These are phyloP conservation scores for Globisporangium parvum DNA, from an alignment of 352 stramenopile genomes.

Conservation along the genomic window DNA sequence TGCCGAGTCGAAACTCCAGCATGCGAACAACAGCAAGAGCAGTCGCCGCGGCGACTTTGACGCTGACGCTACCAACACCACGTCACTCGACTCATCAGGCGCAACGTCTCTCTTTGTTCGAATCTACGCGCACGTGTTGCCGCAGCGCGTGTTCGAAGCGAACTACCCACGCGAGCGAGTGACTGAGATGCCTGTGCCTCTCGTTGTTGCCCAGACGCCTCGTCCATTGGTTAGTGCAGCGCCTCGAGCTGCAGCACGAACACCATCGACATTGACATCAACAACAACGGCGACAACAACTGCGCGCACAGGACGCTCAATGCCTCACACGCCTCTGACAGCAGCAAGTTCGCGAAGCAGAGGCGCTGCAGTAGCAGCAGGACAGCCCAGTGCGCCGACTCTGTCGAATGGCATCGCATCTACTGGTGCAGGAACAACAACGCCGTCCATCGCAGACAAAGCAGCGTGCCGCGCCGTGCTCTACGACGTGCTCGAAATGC, in stretches of 20 bases:
- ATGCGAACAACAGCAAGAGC: constrained; percentile 12
- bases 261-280: neutral
- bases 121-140: constrained; percentile 56
- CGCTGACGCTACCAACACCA: neutral
- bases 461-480: constrained; percentile 36
- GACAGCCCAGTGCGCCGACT: neutral
- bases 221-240: neutral
- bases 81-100: neutral
- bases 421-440: neutral
- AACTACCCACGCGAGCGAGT: constrained; percentile 32
- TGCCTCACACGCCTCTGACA: constrained; percentile 7
- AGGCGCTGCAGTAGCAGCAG: neutral
- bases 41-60: neutral
- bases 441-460: constrained; percentile 5
- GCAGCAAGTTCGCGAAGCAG: neutral
- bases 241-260: neutral
- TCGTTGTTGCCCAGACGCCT: constrained; percentile 3
- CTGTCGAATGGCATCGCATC: neutral
- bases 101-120: constrained; percentile 35
- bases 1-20: neutral
- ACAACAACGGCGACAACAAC: neutral
- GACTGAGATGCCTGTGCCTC: constrained; percentile 27
- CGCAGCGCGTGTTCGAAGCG: constrained; percentile 38
- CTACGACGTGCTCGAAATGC: constrained; percentile 45
- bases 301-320: neutral